Evolutionary conservation across 108 stramenopile species (phyloP).

Genomic region (Nitzschia putrida): DNA sequence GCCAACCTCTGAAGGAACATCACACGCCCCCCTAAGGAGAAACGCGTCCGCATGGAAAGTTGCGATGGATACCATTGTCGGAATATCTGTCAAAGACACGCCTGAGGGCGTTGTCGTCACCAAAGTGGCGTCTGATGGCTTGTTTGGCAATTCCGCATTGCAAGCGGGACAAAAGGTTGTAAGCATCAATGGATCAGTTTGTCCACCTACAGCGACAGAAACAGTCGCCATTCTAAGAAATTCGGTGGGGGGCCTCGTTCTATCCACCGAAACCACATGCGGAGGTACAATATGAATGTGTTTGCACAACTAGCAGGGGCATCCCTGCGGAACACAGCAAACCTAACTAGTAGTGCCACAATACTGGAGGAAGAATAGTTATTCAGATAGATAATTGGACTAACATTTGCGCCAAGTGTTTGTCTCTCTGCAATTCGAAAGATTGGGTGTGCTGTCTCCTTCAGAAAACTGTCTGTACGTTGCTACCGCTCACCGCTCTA

Average conservation of each 20-base stretch:
- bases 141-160: constrained; percentile 22
- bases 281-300: too few relatives aligned
- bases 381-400: background rate
- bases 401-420: too few relatives aligned
- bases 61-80: background rate
- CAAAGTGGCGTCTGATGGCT: constrained; percentile 10
- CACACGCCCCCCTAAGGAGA: too few relatives aligned
- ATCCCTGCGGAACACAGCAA: too few relatives aligned
- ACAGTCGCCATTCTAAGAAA: background rate
- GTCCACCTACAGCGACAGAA: constrained; percentile 6
- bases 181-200: constrained; percentile 18
- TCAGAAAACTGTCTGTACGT: too few relatives aligned
- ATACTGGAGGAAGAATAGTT: background rate
- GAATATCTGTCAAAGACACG: background rate
- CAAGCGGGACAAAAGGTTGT: constrained; percentile 22
- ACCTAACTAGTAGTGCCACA: too few relatives aligned
- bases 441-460: too few relatives aligned
- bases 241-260: background rate
- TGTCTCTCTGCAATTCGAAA: too few relatives aligned
- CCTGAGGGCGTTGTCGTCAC: constrained; percentile 6
- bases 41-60: background rate
- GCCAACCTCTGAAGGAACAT: too few relatives aligned
- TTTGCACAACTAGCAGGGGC: too few relatives aligned
- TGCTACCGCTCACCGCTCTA: too few relatives aligned
- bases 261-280: background rate